Base-by-base conservation (phyloP, 768 basidiomycete genomes). In the Tylopilus sp. region DNA sequence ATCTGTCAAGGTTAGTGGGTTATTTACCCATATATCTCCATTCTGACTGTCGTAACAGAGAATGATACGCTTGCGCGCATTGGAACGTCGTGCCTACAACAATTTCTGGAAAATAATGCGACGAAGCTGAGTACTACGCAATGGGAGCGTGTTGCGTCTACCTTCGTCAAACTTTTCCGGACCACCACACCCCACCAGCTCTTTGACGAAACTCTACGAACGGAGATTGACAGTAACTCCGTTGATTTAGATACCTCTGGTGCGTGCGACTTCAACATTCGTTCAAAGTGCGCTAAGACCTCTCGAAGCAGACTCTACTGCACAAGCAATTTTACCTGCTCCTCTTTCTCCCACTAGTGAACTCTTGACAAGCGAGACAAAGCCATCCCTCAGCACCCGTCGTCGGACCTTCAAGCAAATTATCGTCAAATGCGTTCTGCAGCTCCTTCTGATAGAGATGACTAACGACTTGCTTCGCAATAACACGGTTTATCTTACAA, bases 401-500 rank as follows among this genome's bases (percentile, higher is more conserved):
- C 84, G 91, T 41, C 82, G 86, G 38, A 83, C 91, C 50, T 99
- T 99, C 84, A 90, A 93, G 67, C 97, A 98, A 70, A 98, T 99
- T 72, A 98, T 99, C 56, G 94, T 98, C 59, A 98, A 98, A 87
- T 99, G 97, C 69, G 97, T 99, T 21, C 81, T 99, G 28, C 97
- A 99, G 63, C 74, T 99, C 21, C 78, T 98, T 49, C 80, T 99
- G 33, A 98, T 99, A 58, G 97, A 99, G 74, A 98, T 92, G 8
- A 96, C 95, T 3, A 94, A 93, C 64, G 97, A 98, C 60, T 77
- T 99, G 22, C 79, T 99, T 29, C 89, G 93, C 54, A 98, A 96
- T 64, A 80, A 92, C 54, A 84, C 88, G 36, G 90, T 99, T 42
- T 98, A 98, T 74, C 80, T 76, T 42, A 92, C 88, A 4, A 98